These are phyloP conservation scores for Amaranthus tricolor DNA, from an alignment of 179 eudicot species.

Conservation along the genomic window DNA sequence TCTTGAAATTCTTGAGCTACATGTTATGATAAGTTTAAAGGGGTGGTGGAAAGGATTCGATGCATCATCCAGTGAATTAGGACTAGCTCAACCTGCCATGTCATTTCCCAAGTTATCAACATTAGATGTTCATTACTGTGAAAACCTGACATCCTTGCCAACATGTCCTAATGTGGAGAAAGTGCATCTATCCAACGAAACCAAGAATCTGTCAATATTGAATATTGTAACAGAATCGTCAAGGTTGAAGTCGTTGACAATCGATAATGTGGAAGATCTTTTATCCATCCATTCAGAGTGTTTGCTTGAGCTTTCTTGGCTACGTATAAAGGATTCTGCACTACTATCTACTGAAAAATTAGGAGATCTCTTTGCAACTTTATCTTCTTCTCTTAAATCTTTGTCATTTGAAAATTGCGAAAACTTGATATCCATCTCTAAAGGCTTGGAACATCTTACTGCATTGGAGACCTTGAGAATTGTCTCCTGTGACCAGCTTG, in stretches of 20 bases:
- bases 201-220: too few relatives aligned
- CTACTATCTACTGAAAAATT: conserved; percentile 8
- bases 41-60: conserved; percentile 19
- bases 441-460: too few relatives aligned
- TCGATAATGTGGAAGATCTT: conserved; percentile 22
- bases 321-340: conserved; percentile 4
- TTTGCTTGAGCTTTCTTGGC: conserved; percentile 15
- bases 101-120: too few relatives aligned
- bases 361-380: conserved; percentile 16
- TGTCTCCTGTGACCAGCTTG: neutral
- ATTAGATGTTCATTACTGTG: too few relatives aligned
- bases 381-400: conserved; percentile 14
- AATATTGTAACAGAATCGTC: neutral
- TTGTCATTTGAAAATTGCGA: neutral
- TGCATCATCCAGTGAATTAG: neutral
- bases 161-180: too few relatives aligned
- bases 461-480: too few relatives aligned
- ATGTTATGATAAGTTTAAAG: neutral
- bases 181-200: too few relatives aligned
- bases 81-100: neutral
- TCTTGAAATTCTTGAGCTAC: conserved; percentile 18
- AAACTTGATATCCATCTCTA: too few relatives aligned
- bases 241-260: conserved; percentile 12
- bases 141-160: too few relatives aligned
- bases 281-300: conserved; percentile 20